These are phyloP conservation scores for Catharanthus roseus DNA, from an alignment of 257 asterid species.

Conservation along the genomic window DNA sequence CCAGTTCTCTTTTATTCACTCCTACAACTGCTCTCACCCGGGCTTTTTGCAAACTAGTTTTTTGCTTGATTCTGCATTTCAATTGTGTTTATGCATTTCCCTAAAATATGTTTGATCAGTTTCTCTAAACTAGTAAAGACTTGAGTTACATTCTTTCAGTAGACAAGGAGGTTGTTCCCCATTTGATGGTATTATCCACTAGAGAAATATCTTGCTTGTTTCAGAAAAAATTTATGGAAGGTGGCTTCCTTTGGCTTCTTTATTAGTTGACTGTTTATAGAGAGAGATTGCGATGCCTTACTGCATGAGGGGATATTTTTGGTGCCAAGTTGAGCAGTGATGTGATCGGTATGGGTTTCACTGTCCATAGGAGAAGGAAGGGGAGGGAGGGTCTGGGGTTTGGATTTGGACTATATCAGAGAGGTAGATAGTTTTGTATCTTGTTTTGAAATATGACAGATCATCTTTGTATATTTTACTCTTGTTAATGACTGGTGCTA, in stretches of 20 bases:
- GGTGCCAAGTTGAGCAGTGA: neutral
- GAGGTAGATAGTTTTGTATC: no score
- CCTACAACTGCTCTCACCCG: neutral
- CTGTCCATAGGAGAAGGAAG: neutral
- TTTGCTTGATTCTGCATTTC: neutral
- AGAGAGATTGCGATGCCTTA: neutral
- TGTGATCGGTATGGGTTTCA: neutral
- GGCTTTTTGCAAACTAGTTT: neutral
- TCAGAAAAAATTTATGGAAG: neutral
- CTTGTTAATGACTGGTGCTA: no score
- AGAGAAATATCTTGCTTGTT: neutral
- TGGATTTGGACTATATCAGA: no score
- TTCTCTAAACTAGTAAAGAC: neutral
- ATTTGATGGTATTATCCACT: neutral
- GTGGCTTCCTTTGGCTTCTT: neutral
- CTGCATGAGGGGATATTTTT: constrained; percentile 1
- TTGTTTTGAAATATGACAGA: no score
- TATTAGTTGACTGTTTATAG: neutral
- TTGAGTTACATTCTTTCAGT: neutral
- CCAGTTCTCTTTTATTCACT: neutral
- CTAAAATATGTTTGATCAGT: neutral
- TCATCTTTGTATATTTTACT: no score
- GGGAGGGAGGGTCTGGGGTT: neutral
- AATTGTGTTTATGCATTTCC: neutral
- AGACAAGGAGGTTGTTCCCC: neutral